phyloP scores from a whole-genome alignment of 108 stramenopile species.

The Seminavis robusta region DNA sequence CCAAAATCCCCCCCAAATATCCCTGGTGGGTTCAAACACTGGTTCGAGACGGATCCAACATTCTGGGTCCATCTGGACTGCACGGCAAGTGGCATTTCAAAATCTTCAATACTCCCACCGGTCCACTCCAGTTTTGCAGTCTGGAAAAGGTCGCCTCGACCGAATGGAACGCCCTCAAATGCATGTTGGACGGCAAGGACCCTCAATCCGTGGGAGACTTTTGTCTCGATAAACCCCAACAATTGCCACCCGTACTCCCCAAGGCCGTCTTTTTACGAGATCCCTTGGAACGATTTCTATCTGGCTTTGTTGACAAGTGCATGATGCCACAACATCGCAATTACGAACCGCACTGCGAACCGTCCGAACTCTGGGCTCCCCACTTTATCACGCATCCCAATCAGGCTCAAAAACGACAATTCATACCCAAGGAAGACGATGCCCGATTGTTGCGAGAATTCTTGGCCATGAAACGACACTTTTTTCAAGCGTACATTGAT shows the following conservation, averaged over 20 bases:
- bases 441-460: too few relatives aligned
- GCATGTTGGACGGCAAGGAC: slow-evolving; percentile 1
- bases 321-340: slow-evolving; percentile 15
- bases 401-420: too few relatives aligned
- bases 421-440: too few relatives aligned
- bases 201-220: not conserved
- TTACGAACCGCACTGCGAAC: too few relatives aligned
- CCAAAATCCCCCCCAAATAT: not conserved
- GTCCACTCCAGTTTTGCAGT: slow-evolving; percentile 35
- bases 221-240: not conserved
- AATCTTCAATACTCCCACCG: slow-evolving; percentile 36
- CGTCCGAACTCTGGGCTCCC: too few relatives aligned
- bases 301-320: slow-evolving; percentile 60
- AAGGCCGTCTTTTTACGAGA: slow-evolving; percentile 53
- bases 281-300: slow-evolving; percentile 61
- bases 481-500: too few relatives aligned
- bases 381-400: too few relatives aligned
- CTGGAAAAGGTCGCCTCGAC: slow-evolving; percentile 40
- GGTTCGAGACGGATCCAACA: slow-evolving; percentile 23
- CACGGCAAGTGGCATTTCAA: slow-evolving; percentile 45
- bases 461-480: too few relatives aligned
- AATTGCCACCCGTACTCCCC: slow-evolving; percentile 10
- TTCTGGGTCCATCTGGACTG: slow-evolving; percentile 7
- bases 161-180: slow-evolving; percentile 25
- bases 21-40: slow-evolving; percentile 68